Evolutionary conservation across 352 stramenopile species (phyloP), one percentile per base, ranked within the genome.

Genomic region (Globisporangium radiosum): DNA sequence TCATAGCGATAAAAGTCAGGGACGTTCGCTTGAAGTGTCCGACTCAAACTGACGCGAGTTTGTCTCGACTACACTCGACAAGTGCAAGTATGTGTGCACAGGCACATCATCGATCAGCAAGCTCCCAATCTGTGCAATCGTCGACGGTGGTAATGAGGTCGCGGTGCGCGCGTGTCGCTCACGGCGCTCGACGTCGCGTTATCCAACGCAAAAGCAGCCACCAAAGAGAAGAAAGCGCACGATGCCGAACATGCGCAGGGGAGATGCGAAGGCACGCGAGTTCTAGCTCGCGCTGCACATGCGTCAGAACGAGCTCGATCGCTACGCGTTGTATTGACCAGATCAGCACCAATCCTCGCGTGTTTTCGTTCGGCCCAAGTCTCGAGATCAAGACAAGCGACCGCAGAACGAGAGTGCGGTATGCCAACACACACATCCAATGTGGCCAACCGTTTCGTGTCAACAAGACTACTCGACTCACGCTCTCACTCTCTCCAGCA

Each of bases 311-410:
- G 76, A 87, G 54, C 51, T 87, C n/a, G 78, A 87, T 25, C 73
- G 80, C 4, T 77, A 90, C 43, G 80, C 77, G 25, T 25, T 25
- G 25, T 25, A 25, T 25, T 1, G 25, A 25, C 25, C 25, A 25
- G 25, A 25, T 25, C 25, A 25, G 2, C 25, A 25, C 1, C 25
- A 25, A 25, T 25, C 25, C 25, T 25, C 25, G 25, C 25, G 25
- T 25, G 25, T 25, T 25, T 2, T 25, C 25, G 2, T 3, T 90
- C 37, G 80, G 88, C 53, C 68, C 80, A 37, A 88, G 69, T 13
- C 70, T 87, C 38, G 85, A 95, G 58, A 51, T 64, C 13, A 78
- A 87, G 65, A 93, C 83, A 6, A 80, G 83, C 7, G 93, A 91
- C 54, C 77, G 70, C 50, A 95, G 83, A 1, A 87, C 77, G 11